Base-by-base conservation (phyloP, 148 eudicot species). In the Rhododendron simsii region DNA sequence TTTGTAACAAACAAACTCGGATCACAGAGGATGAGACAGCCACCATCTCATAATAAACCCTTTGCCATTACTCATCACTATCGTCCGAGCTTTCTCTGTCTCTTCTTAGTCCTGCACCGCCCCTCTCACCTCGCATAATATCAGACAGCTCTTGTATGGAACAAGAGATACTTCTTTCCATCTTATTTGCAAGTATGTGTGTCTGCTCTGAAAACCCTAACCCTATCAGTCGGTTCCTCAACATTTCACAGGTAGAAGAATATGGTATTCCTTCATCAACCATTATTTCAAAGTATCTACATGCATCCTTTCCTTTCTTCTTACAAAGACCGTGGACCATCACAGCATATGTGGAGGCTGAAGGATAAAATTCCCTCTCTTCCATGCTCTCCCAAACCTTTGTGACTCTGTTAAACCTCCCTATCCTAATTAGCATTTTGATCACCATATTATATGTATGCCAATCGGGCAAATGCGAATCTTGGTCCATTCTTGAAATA, bases 221-320 rank as follows among this genome's bases (percentile, higher is more conserved):
- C 57, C 96, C 94, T 33, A 92, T 63, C 3, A 95, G 90, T 78
- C 92, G 90, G 51, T 94, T 94, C 88, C 95, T 93, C 90, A 94
- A 89, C 84, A 89, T 7, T 61, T 91, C 96, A 75, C 92, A 90
- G 9, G 98, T 95, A 4, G 92, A 85, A 81, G 87, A 26, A 74
- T 92, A 94, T 7, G 98, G 98, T 78, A 95, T 87, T 81, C 98
- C 98, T 88, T 95, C 98, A 87, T 95, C 98, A 83, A 95, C 89
- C 98, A 95, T 95, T 83, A 83, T 91, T 87, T 94, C 98, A 78
- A 94, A 95, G 87, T 91, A 94, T 86, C 89, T 90, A 53, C 90
- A 93, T 5, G 98, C 98, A 82, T 92, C 96, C 85, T 95, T 92
- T 23, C 92, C 90, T 86, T 91, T 95, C 91, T 95, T 95, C 91